A percentile compares a stretch with the other conserved stretches of the same genome.
Conservation (phyloP, 2,329 filamentous ascomycete species). For the Pseudogymnoascus sp. region DNA sequence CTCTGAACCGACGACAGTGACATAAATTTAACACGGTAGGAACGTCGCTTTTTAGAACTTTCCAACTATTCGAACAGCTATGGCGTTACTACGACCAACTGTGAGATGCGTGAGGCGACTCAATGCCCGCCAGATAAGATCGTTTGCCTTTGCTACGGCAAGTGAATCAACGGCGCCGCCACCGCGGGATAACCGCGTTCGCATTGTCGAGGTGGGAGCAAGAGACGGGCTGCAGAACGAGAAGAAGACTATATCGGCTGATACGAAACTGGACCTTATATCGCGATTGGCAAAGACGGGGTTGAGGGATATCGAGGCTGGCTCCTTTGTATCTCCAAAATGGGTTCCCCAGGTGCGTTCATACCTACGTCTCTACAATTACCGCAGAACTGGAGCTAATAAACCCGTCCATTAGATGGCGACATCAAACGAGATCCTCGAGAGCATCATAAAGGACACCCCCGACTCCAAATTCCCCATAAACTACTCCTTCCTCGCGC, state of each 20-base stretch:
- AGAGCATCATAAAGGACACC: constrained; percentile 54
- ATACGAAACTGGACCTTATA: constrained; percentile 71
- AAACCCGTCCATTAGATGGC: constrained; percentile 52
- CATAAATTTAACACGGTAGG: background rate
- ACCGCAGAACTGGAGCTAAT: background rate
- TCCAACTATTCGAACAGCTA: background rate
- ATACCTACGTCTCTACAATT: background rate
- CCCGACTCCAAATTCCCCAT: constrained; percentile 48
- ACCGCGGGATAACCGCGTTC: constrained; percentile 32
- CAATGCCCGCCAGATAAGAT: constrained; percentile 4
- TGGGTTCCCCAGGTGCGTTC: constrained; percentile 67
- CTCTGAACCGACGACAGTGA: background rate
- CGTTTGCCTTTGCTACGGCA: background rate
- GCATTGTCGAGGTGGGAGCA: constrained; percentile 75
- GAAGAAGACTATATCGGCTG: constrained; percentile 59
- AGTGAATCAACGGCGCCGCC: background rate
- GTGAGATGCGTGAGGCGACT: constrained; percentile 7
- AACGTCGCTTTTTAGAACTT: background rate
- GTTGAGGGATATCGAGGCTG: constrained; percentile 66
- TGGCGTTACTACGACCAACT: constrained; percentile 7
- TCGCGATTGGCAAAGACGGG: constrained; percentile 60
- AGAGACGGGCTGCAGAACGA: constrained; percentile 85
- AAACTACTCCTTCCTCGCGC: constrained; percentile 73
- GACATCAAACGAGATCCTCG: constrained; percentile 65
- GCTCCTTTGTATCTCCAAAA: constrained; percentile 75